Evolutionary conservation across 83 land plant species (phyloP).

Genomic region (Diphasiastrum complanatum): DNA sequence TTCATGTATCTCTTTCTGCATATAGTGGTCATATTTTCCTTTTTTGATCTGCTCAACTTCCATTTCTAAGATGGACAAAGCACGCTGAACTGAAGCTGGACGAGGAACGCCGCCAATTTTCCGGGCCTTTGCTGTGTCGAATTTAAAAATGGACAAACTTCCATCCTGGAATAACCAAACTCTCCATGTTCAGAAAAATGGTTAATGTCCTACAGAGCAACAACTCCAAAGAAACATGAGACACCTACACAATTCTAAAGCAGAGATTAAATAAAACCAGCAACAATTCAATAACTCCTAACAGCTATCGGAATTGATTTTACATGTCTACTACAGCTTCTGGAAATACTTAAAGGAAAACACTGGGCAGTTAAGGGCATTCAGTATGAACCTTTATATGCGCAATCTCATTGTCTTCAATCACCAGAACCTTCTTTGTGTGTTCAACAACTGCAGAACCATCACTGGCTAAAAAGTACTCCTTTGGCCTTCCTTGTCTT

Average conservation of each 20-base stretch:
- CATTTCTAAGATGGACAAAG: conserved; percentile 83
- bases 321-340: too few species aligned
- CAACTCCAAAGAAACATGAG: too few species aligned
- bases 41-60: conserved; percentile 98
- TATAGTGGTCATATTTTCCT: conserved; percentile 92
- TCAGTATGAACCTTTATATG: conserved; percentile 62
- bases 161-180: too few species aligned
- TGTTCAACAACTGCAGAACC: conserved; percentile 87
- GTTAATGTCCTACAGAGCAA: too few species aligned
- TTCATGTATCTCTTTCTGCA: conserved; percentile 99
- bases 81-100: conserved; percentile 87
- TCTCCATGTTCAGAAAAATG: too few species aligned
- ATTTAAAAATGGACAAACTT: conserved; percentile 65
- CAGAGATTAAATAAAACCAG: too few species aligned
- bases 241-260: too few species aligned
- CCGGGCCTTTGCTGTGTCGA: conserved; percentile 58
- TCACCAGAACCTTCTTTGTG: conserved; percentile 66
- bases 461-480: conserved; percentile 89
- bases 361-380: neutral
- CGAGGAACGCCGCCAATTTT: conserved; percentile 41
- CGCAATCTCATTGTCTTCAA: conserved; percentile 92
- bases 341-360: too few species aligned
- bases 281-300: too few species aligned
- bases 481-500: conserved; percentile 62
- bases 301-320: too few species aligned